These are phyloP conservation scores for Magnolia kwangsiensis DNA, from an alignment of 164 flowering plant genomes.

Conservation along the genomic window DNA sequence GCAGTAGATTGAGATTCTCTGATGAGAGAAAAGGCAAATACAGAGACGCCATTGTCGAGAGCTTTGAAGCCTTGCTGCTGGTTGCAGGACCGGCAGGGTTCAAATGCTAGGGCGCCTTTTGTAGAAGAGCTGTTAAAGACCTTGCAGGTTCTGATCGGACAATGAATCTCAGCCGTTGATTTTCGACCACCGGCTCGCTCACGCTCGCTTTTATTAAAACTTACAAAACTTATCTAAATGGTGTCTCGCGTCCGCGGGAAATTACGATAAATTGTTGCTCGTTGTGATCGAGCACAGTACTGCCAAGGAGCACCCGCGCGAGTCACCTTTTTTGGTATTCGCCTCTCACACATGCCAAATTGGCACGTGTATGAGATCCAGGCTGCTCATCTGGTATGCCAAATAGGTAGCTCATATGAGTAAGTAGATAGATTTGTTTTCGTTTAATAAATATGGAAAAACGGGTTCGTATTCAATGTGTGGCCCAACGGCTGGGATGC, in stretches of 20 bases:
- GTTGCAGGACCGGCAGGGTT: background rate
- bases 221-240: background rate
- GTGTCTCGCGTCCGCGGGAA: background rate
- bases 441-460: too few species aligned
- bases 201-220: background rate
- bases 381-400: too few species aligned
- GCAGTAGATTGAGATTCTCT: background rate
- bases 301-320: too few species aligned
- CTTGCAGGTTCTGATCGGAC: background rate
- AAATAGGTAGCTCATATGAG: too few species aligned
- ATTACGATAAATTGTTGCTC: too few species aligned
- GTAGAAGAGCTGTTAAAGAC: background rate
- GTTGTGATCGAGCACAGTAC: too few species aligned
- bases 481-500: too few species aligned
- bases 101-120: background rate
- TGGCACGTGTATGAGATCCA: too few species aligned
- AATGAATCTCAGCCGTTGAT: background rate
- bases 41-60: slow-evolving; percentile 5
- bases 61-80: slow-evolving; percentile 4
- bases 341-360: too few species aligned
- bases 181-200: background rate
- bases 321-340: too few species aligned
- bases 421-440: too few species aligned
- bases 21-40: background rate
- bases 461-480: too few species aligned